Conservation (phyloP, 2,329 filamentous ascomycete species). For the Alternaria burnsii region DNA sequence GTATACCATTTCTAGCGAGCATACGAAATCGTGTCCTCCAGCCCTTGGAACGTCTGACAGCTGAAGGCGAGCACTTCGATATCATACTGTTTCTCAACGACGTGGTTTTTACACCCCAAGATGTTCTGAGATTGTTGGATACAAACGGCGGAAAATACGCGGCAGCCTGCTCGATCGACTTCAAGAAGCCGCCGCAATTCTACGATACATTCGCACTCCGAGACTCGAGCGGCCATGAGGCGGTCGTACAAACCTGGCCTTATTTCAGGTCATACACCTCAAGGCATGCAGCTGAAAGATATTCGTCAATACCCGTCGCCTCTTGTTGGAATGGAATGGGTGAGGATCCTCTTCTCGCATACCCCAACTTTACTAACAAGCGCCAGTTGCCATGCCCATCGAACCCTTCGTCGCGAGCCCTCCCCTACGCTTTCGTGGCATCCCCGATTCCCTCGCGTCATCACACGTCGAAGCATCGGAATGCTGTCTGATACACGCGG, state of each 20-base stretch:
- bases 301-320: slow-evolving; percentile 64
- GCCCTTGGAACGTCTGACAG: slow-evolving; percentile 63
- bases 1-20: slow-evolving; percentile 73
- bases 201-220: slow-evolving; percentile 72
- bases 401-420: slow-evolving; percentile 34
- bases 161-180: slow-evolving; percentile 70
- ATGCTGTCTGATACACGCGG: slow-evolving; percentile 79
- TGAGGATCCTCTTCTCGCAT: slow-evolving; percentile 1
- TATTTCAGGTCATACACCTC: slow-evolving; percentile 64
- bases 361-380: not conserved
- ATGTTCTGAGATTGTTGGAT: slow-evolving; percentile 64
- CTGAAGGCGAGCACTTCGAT: slow-evolving; percentile 62
- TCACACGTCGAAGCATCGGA: slow-evolving; percentile 78
- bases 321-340: slow-evolving; percentile 75
- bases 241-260: slow-evolving; percentile 66
- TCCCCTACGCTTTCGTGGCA: slow-evolving; percentile 68
- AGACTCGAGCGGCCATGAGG: slow-evolving; percentile 61
- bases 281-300: slow-evolving; percentile 60
- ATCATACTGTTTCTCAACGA: slow-evolving; percentile 71
- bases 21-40: slow-evolving; percentile 71
- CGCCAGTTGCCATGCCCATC: slow-evolving; percentile 38
- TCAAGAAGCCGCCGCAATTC: slow-evolving; percentile 61
- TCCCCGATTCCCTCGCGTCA: slow-evolving; percentile 67
- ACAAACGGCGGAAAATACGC: slow-evolving; percentile 68
- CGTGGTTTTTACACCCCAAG: slow-evolving; percentile 66